Percentiles rank a stretch among this genome's conserved stretches.
Evolutionary conservation across 495 filamentous ascomycete species (phyloP).

Genomic region (Penicillium soppii): DNA sequence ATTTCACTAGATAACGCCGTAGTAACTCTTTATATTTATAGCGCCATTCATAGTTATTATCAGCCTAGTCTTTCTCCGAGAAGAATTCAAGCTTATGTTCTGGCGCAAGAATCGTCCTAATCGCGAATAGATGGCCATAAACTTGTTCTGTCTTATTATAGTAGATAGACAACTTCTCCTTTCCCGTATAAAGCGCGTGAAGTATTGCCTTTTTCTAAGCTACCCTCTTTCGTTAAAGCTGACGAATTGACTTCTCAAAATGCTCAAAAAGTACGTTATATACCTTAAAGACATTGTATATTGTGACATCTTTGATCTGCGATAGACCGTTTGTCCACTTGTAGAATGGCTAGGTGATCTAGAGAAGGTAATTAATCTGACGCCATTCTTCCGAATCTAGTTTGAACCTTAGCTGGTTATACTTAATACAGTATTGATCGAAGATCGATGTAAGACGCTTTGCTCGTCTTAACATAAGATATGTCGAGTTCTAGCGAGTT

Average conservation of each 20-base stretch:
- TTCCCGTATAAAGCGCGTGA: background rate
- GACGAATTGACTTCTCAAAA: slow-evolving; percentile 1
- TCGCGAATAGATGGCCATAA: slow-evolving; percentile 13
- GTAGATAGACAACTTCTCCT: slow-evolving; percentile 14
- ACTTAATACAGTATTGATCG: slow-evolving; percentile 11
- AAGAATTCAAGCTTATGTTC: slow-evolving; percentile 24
- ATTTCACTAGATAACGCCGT: too few relatives aligned
- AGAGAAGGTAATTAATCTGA: slow-evolving; percentile 23
- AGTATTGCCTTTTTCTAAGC: slow-evolving; percentile 16
- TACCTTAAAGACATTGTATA: slow-evolving; percentile 13
- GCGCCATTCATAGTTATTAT: too few relatives aligned
- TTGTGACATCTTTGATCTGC: slow-evolving; percentile 16
- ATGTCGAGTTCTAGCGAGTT: too few relatives aligned
- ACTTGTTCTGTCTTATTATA: slow-evolving; percentile 13
- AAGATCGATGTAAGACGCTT: slow-evolving; percentile 9
- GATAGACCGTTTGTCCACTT: slow-evolving; percentile 9
- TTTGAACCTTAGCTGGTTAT: slow-evolving; percentile 3
- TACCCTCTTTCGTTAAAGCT: slow-evolving; percentile 6
- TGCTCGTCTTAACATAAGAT: slow-evolving; percentile 17
- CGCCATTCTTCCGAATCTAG: slow-evolving; percentile 14
- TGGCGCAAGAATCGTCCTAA: slow-evolving; percentile 20
- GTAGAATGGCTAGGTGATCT: slow-evolving; percentile 12
- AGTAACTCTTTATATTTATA: too few relatives aligned
- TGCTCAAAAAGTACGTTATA: slow-evolving; percentile 17
- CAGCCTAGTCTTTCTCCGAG: slow-evolving; percentile 9